Evolutionary conservation across 179 eudicot genomes (phyloP), one percentile per base, ranked within the genome.

Genomic region (Silene coronaria): DNA sequence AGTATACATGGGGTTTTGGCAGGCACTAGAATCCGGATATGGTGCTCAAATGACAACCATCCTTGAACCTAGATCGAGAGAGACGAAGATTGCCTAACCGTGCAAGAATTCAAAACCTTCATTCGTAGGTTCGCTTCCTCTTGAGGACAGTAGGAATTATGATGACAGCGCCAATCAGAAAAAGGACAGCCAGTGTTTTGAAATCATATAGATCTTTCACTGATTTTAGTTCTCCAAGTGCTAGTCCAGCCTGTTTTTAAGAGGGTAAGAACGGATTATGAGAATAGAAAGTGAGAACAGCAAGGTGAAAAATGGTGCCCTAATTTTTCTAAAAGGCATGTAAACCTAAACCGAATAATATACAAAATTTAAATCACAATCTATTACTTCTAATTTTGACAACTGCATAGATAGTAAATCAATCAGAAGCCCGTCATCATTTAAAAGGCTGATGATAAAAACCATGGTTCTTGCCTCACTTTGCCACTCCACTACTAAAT

Each of bases 201-300:
- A 90, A 85, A 84, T 94, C 98, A 45, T 94, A 94, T 17, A 94
- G 85, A 83, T 94, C 98, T 87, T 92, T 94, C 46, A 94, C 91
- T 1, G 98, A 94, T 81, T 94, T 92, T 74, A 94, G 88, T 60
- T 94, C 98, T 60, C 98, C 98, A 22, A 94, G 96, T 73, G 98
- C 92, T 82, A 92, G 96, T 67, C 98, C 98, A 78, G 98, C 98
- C 98, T 94, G 90, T 57, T 72, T 21, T 72, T 42, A 19, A 51
- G 34, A 78, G 23, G 62, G 81, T 34, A 73, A 16, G 17, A 67
- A 6, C 24, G 11, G 10, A 59, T 30, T 13, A 64, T 21, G 14
- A 0, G 57, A 53, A 17, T 53, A 21, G 27, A 19, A 28, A 28
- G 22, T 19, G 34, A 75, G 71, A 28, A 76, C 55, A 27, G 38